Evolutionary conservation across 2,329 filamentous ascomycete genomes (phyloP), one percentile per base, ranked within the genome.

Genomic region (Penicillium sp.): DNA sequence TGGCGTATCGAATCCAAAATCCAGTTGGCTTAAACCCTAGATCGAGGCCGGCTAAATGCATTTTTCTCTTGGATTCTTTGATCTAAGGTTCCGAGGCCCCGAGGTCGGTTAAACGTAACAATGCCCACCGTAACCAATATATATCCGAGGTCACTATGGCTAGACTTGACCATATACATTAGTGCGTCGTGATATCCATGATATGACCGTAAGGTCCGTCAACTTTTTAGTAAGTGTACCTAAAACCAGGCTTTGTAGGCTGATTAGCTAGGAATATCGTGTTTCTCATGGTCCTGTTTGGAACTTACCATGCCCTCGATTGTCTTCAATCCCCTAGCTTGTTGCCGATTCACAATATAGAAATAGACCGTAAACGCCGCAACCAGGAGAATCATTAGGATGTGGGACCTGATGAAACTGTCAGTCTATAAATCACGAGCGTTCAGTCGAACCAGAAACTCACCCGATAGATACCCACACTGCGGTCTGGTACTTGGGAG

Each of bases 401-500:
- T 73, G 61, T 86, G 83, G 2, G 81, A 84, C 9, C n/a, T 81
- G 72, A 27, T 9, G 5, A 42, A 15, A 47, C 40, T 12, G 46
- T 37, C 20, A n/a, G 12, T 22, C 7, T 20, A 14, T 15, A 9
- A 11, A 40, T 5, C 6, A 6, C 23, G 4, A 35, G 7, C 6
- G 4, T 26, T 35, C 2, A 18, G 4, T 23, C 6, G 37, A 42
- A 6, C 6, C 1, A n/a, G 33, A 37, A 18, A 62, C 65, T 57
- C 52, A 75, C 68, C 81, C 85, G 54, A 89, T 86, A 12, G 82
- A 85, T 14, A 88, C 79, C 85, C 85, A 89, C 14, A 89, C 81
- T 2, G 86, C 86, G 2, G 86, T 89, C 54, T 77, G 69, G 68
- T 89, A 89, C 54, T 76, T 71, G 6, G 86, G 86, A 2, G 84